Conservation (phyloP, 2,329 filamentous ascomycete genomes). For the Clonostachys rhizophaga region DNA sequence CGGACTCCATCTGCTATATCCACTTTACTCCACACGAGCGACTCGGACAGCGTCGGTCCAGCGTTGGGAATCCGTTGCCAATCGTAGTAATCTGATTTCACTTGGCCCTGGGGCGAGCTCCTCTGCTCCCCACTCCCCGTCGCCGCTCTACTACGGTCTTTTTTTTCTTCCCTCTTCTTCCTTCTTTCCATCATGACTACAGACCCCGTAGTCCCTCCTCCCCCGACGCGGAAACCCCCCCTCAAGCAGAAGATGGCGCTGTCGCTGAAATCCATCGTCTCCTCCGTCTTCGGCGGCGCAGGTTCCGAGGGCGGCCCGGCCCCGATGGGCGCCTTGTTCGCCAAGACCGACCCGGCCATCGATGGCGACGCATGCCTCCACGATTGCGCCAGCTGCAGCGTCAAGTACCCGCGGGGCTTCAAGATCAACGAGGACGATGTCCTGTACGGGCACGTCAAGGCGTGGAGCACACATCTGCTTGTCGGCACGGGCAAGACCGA, state of each 20-base stretch:
- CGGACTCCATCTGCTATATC: no score
- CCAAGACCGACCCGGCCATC: constrained; percentile 65
- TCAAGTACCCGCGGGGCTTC: constrained; percentile 68
- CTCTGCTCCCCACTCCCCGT: no score
- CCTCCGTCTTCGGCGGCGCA: constrained; percentile 15
- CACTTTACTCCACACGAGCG: no score
- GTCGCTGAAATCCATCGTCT: constrained; percentile 29
- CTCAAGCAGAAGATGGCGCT: constrained; percentile 33
- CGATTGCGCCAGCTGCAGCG: constrained; percentile 78
- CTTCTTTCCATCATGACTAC: no score
- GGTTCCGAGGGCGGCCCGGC: constrained; percentile 10
- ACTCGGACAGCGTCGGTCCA: no score
- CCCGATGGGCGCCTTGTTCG: constrained; percentile 55
- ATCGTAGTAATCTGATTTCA: no score
- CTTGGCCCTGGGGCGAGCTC: no score
- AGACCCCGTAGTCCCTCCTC: constrained; percentile 1
- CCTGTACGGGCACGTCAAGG: constrained; percentile 81
- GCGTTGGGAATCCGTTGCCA: no score
- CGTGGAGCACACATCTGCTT: constrained; percentile 83
- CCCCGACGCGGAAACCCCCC: constrained; percentile 16
- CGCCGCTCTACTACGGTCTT: no score
- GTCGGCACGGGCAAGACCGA: constrained; percentile 95
- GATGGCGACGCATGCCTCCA: constrained; percentile 87
- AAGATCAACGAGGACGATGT: constrained; percentile 73
- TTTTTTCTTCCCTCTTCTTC: no score